A percentile compares a stretch with the other conserved stretches of the same genome.
Conservation (phyloP, 2,329 filamentous ascomycete species). For the Beauveria sp. region DNA sequence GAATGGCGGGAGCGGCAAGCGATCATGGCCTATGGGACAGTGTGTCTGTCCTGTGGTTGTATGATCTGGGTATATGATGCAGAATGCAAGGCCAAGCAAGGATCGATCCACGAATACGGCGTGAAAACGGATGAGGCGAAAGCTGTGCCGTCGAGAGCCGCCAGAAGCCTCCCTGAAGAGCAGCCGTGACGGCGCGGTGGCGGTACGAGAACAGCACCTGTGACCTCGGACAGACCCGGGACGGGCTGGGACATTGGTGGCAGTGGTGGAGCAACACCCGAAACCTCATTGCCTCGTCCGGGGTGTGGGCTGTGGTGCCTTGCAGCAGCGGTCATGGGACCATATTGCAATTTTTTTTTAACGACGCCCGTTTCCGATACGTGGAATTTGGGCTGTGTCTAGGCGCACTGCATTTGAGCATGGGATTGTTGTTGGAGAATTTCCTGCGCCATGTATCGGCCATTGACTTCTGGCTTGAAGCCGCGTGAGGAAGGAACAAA, state of each 20-base stretch:
- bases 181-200: neutral
- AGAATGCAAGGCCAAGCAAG: no score
- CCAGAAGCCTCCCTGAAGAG: neutral
- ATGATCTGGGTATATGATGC: neutral
- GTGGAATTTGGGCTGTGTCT: neutral
- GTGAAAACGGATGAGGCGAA: neutral
- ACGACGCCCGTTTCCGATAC: neutral
- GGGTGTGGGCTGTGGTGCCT: neutral
- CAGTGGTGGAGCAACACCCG: neutral
- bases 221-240: constrained; percentile 11
- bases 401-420: neutral
- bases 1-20: neutral
- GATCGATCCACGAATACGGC: no score
- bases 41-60: neutral
- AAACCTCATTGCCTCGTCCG: neutral
- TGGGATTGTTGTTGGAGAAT: neutral
- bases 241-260: neutral
- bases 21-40: neutral
- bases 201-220: neutral
- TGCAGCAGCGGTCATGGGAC: constrained; percentile 8
- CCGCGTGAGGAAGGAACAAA: neutral
- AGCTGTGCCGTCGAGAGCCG: neutral
- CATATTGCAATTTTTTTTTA: neutral
- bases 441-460: neutral
- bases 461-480: neutral